Percentiles rank a stretch among this genome's conserved stretches.
Evolutionary conservation across 129 eudicot species (phyloP).

Genomic region (Helianthus annuus): DNA sequence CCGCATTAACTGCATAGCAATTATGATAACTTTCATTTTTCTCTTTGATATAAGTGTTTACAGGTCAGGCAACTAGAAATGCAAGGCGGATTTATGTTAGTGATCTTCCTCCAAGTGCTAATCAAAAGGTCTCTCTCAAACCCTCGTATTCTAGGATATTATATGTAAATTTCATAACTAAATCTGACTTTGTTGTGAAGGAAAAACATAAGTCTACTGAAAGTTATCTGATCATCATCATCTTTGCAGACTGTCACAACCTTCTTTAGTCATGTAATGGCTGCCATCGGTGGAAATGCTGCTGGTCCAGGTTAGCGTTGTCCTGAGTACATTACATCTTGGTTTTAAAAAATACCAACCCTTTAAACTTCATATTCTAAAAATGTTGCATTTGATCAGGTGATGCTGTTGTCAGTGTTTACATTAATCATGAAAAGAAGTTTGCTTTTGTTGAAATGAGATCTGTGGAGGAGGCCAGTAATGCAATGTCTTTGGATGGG

Average conservation of each 20-base stretch:
- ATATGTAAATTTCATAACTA: background rate
- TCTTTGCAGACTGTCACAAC: conserved; percentile 90
- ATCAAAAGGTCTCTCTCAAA: conserved; percentile 68
- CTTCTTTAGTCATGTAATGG: conserved; percentile 90
- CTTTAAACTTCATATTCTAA: too few relatives aligned
- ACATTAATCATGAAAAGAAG: conserved; percentile 93
- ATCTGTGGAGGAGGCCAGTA: conserved; percentile 98
- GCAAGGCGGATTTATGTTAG: conserved; percentile 99
- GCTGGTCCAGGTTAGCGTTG: conserved; percentile 89
- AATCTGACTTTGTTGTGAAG: background rate
- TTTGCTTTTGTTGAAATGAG: conserved; percentile 99
- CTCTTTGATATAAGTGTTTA: conserved; percentile 48
- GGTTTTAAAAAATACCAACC: too few relatives aligned
- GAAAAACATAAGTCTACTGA: background rate
- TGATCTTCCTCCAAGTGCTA: conserved; percentile 91
- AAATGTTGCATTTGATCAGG: conserved; percentile 34
- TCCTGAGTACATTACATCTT: too few relatives aligned
- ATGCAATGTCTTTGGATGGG: conserved; percentile 98
- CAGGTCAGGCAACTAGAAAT: conserved; percentile 90
- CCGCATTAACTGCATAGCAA: background rate
- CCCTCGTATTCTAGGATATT: background rate
- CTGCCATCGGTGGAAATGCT: conserved; percentile 94
- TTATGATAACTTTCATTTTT: conserved; percentile 50
- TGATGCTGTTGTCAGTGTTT: conserved; percentile 97
- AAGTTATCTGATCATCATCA: background rate